A percentile compares a stretch with the other conserved stretches of the same genome.
These are phyloP conservation scores for Canavalia gladiata DNA, from an alignment of 306 rosid species.

Conservation along the genomic window DNA sequence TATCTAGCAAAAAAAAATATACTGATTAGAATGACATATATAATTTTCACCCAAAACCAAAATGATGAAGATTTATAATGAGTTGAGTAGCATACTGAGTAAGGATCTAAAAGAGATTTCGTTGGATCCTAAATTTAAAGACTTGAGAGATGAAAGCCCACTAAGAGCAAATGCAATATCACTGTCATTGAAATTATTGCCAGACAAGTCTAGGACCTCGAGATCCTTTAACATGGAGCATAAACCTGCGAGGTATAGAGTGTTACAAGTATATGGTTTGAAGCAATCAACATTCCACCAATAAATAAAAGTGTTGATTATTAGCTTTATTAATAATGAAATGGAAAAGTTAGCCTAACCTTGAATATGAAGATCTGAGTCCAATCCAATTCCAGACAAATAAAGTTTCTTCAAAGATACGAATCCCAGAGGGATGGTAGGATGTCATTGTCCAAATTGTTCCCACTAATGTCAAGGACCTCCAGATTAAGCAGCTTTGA, in stretches of 20 bases:
- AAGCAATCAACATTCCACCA: neutral
- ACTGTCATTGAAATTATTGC: neutral
- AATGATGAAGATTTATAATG: neutral
- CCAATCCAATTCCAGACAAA: neutral
- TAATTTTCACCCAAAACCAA: neutral
- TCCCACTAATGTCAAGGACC: constrained; percentile 1
- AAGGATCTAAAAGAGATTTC: neutral
- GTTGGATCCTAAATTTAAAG: neutral
- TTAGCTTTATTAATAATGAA: neutral
- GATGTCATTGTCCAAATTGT: neutral
- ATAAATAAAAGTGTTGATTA: neutral
- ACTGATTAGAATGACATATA: neutral
- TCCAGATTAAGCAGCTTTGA: constrained; percentile 14
- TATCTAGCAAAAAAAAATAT: neutral
- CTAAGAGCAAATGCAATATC: constrained; percentile 15
- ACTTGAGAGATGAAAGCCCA: constrained; percentile 33
- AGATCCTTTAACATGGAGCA: constrained; percentile 12
- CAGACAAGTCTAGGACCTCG: neutral
- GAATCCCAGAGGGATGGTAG: constrained; percentile 27
- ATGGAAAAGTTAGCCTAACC: neutral
- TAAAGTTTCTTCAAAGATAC: constrained; percentile 15
- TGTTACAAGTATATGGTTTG: neutral
- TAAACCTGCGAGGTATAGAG: constrained; percentile 3
- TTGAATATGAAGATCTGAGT: constrained; percentile 28
- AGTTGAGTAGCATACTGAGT: neutral